These are phyloP conservation scores for Boletus sp. DNA, from an alignment of 1,284 basidiomycete genomes.

Conservation along the genomic window DNA sequence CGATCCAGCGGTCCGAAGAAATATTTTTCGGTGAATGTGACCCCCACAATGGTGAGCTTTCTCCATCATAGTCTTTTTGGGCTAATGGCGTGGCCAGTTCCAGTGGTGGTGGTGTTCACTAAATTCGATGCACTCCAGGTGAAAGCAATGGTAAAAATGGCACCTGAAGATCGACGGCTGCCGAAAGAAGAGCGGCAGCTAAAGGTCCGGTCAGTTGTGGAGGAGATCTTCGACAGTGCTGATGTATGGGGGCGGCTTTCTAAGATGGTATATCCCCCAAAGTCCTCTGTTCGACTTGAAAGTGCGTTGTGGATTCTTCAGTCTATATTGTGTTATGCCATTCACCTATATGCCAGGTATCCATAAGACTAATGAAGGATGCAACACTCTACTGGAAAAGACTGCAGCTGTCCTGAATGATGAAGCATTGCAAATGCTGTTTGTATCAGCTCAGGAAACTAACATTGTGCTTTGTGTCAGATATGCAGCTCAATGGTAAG, in stretches of 20 bases:
- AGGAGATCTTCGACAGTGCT: conserved; percentile 4
- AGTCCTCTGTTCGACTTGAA: not conserved
- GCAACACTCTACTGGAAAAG: not conserved
- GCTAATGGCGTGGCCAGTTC: not conserved
- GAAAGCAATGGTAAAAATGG: not conserved
- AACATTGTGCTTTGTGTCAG: conserved; percentile 1
- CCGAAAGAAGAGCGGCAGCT: not conserved
- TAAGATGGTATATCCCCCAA: conserved; percentile 1
- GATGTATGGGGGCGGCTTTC: conserved; percentile 1
- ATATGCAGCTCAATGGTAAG: conserved; percentile 2
- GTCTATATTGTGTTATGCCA: not conserved
- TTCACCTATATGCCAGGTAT: not conserved
- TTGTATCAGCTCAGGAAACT: not conserved
- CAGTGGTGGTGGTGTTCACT: not conserved
- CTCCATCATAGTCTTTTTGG: no score
- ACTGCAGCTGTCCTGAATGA: not conserved
- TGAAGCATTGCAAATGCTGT: not conserved
- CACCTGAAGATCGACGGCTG: not conserved
- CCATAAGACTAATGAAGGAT: not conserved
- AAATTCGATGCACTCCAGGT: not conserved
- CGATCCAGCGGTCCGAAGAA: not conserved
- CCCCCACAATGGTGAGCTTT: not conserved
- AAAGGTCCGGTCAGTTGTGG: not conserved
- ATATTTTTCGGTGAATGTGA: conserved; percentile 2
- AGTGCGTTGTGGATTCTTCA: not conserved